phyloP scores from a whole-genome alignment of 1,284 basidiomycete species.

The Ganoderma meredithae region DNA sequence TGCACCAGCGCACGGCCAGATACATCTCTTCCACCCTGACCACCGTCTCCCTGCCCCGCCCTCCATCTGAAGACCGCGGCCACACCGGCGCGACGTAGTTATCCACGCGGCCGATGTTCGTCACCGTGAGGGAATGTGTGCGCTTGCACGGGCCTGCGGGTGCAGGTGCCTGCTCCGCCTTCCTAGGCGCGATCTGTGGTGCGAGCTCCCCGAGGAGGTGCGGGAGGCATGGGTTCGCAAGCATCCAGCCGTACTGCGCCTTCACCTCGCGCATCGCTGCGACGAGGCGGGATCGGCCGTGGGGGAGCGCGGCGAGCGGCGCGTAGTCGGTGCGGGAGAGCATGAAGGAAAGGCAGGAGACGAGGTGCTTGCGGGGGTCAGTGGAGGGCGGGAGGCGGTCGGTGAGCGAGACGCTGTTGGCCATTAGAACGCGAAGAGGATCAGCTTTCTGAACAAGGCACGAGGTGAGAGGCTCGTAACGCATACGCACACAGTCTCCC shows the following conservation, averaged over 20 bases:
- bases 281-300: not conserved
- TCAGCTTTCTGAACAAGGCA: too few species aligned
- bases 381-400: not conserved
- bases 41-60: not conserved
- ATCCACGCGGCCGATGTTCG: slow-evolving; percentile 4
- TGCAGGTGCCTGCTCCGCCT: not conserved
- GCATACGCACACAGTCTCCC: not conserved
- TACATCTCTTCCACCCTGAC: not conserved
- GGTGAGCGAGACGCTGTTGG: not conserved
- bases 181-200: not conserved
- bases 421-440: not conserved
- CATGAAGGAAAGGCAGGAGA: not conserved
- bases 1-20: too few species aligned
- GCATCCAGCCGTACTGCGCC: not conserved
- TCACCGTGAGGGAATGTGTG: not conserved
- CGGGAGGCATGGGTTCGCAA: not conserved
- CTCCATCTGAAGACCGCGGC: not conserved
- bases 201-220: not conserved
- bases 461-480: not conserved
- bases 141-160: not conserved
- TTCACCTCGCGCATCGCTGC: not conserved
- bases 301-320: not conserved
- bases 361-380: not conserved
- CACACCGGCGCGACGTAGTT: slow-evolving; percentile 4
- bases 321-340: not conserved